Evolutionary conservation across 2,329 filamentous ascomycete species (phyloP), one percentile per base, ranked within the genome.

Genomic region (Pezicula rhizophila): DNA sequence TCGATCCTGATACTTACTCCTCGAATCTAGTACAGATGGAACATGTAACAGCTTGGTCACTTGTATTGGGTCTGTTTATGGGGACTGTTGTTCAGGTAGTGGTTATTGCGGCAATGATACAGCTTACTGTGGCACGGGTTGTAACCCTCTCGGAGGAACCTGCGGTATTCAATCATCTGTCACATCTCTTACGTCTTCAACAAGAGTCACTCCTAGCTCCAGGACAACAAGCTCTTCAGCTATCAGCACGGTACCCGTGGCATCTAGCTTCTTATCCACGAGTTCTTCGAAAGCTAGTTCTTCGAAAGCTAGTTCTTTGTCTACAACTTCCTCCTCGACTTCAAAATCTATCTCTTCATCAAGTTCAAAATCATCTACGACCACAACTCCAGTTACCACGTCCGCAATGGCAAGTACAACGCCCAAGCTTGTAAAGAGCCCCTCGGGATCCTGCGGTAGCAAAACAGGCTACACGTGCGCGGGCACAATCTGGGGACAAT

Each of bases 91-190:
- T 39, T 61, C 59, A 33, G 47, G 58, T 15, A 54, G 55, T 51
- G 57, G 59, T 18, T 63, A 55, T 54, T 63, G 61, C 39, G 61
- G 61, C 17, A 46, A 41, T 25, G 47, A 57, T 23, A 14, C 45
- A 5, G 56, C 52, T 26, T 56, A 63, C 40, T 63, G 61, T 47
- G 61, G 60, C 14, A 47, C 50, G 11, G 59, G 58, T 2, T 64
- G 61, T 41, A 52, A 60, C 39, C 18, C 49, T 7, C 53, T 17
- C 7, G 60, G 48, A 40, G 60, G 60, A 11, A 40, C 31, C 8
- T 54, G 54, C 18, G 15, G 25, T 7, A 18, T 12, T 34, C n/a
- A 43, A 41, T 50, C 42, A 18, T 28, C 49, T 17, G 41, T 41
- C 6, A 37, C 51, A 8, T 42, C 31, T 33, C 38, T 40, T 5